Conservation (phyloP, 208 protist genomes). For the Entamoeba dispar region DNA sequence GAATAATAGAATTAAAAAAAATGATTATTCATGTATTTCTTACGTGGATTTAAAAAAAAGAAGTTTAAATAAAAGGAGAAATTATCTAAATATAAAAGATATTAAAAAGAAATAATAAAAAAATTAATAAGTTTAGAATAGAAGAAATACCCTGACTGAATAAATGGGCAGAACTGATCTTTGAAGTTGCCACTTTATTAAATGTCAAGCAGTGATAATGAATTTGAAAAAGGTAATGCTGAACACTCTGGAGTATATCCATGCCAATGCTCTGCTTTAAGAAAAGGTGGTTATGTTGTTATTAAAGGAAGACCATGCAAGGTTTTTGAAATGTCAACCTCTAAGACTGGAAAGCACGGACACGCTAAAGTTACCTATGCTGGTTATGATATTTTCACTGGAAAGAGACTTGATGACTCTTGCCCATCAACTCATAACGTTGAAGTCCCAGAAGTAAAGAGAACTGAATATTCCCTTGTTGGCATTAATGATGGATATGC, state of each 20-base stretch:
- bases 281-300: background rate
- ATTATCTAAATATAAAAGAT: too few relatives aligned
- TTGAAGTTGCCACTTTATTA: too few relatives aligned
- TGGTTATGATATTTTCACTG: slow-evolving; percentile 26
- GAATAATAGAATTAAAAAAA: too few relatives aligned
- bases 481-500: slow-evolving; percentile 13
- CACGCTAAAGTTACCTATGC: slow-evolving; percentile 18
- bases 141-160: too few relatives aligned
- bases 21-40: too few relatives aligned
- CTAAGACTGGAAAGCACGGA: slow-evolving; percentile 34
- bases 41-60: too few relatives aligned
- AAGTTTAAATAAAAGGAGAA: too few relatives aligned
- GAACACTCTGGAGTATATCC: background rate
- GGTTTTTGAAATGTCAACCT: slow-evolving; percentile 5
- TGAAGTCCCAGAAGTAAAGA: slow-evolving; percentile 9
- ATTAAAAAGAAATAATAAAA: too few relatives aligned
- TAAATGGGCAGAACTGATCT: too few relatives aligned
- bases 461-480: slow-evolving; percentile 10
- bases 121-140: too few relatives aligned
- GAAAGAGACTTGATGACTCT: slow-evolving; percentile 18
- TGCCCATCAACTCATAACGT: slow-evolving; percentile 21
- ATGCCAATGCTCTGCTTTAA: background rate
- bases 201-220: background rate
- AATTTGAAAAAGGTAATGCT: background rate
- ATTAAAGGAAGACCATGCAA: slow-evolving; percentile 27